Conservation (phyloP, 305 asterid genomes). For the Striga hermonthica region DNA sequence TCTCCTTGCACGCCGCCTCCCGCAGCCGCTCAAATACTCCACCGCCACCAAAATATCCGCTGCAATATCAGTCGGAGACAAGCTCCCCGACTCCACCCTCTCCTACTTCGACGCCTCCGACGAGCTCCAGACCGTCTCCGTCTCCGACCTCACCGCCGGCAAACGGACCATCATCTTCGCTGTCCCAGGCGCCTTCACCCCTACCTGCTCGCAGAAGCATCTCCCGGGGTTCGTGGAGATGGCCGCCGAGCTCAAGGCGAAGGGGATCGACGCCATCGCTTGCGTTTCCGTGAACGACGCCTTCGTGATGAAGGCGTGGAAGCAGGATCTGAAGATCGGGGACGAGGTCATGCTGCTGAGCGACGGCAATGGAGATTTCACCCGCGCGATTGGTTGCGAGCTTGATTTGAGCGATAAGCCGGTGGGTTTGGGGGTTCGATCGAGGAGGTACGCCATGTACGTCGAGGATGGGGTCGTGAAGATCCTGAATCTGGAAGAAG, state of each 20-base stretch:
- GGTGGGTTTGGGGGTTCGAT: constrained; percentile 81
- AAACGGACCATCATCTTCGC: constrained; percentile 74
- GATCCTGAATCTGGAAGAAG: constrained; percentile 84
- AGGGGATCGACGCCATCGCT: constrained; percentile 85
- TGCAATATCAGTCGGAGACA: constrained; percentile 73
- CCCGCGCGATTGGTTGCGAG: constrained; percentile 76
- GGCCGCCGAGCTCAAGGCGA: constrained; percentile 67
- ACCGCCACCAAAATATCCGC: constrained; percentile 64
- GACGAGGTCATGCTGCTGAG: constrained; percentile 79
- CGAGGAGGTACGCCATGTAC: constrained; percentile 87
- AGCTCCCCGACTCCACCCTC: constrained; percentile 76
- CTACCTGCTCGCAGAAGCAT: constrained; percentile 91
- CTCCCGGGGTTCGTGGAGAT: constrained; percentile 80
- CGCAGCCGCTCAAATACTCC: constrained; percentile 43
- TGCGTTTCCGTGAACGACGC: constrained; percentile 90
- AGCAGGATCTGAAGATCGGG: constrained; percentile 55
- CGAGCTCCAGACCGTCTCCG: constrained; percentile 69
- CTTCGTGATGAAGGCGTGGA: constrained; percentile 97
- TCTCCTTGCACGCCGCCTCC: constrained; percentile 35
- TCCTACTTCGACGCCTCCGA: constrained; percentile 74
- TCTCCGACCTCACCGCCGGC: constrained; percentile 71
- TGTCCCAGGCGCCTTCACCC: constrained; percentile 95
- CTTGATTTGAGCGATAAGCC: constrained; percentile 94
- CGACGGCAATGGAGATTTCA: constrained; percentile 78
- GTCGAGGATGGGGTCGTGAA: constrained; percentile 89